These are phyloP conservation scores for Phytophthora pistaciae DNA, from an alignment of 352 stramenopile species.

Conservation along the genomic window DNA sequence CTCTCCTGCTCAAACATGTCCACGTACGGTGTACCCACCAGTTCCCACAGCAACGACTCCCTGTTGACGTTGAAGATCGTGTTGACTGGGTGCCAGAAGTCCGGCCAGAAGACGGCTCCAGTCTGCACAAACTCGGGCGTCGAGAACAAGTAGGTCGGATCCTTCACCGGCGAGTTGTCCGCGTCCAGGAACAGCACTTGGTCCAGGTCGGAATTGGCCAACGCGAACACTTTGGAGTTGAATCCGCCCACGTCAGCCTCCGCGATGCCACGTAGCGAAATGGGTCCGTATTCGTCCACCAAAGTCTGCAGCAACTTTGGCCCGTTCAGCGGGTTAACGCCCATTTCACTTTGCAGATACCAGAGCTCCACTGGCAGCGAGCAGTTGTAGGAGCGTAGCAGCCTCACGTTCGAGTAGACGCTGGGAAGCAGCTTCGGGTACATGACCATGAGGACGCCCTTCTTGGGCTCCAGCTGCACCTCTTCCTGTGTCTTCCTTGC, in stretches of 20 bases:
- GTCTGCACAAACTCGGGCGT: conserved; percentile 37
- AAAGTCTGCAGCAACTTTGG: conserved; percentile 37
- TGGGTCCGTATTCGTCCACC: conserved; percentile 26
- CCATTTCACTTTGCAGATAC: conserved; percentile 52
- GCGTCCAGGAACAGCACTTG: conserved; percentile 67
- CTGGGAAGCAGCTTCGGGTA: conserved; percentile 53
- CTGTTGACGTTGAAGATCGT: conserved; percentile 71
- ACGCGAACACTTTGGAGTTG: conserved; percentile 57
- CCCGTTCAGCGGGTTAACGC: conserved; percentile 10
- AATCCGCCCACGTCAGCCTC: conserved; percentile 45
- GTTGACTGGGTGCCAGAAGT: conserved; percentile 68
- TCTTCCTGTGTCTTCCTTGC: not conserved
- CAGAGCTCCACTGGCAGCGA: conserved; percentile 59
- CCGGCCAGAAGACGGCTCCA: conserved; percentile 70
- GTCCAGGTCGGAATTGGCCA: conserved; percentile 47
- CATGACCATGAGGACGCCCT: conserved; percentile 59
- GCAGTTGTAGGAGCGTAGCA: conserved; percentile 45
- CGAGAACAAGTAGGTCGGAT: conserved; percentile 66
- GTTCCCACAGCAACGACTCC: conserved; percentile 60
- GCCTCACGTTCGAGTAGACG: conserved; percentile 45
- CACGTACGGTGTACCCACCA: conserved; percentile 47
- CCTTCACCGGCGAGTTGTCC: conserved; percentile 54
- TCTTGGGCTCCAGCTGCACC: conserved; percentile 9
- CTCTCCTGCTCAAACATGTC: conserved; percentile 78
- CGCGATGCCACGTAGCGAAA: conserved; percentile 35